Evolutionary conservation across 1,139 yeast species (phyloP).

Genomic region (Fermentozyma sake): DNA sequence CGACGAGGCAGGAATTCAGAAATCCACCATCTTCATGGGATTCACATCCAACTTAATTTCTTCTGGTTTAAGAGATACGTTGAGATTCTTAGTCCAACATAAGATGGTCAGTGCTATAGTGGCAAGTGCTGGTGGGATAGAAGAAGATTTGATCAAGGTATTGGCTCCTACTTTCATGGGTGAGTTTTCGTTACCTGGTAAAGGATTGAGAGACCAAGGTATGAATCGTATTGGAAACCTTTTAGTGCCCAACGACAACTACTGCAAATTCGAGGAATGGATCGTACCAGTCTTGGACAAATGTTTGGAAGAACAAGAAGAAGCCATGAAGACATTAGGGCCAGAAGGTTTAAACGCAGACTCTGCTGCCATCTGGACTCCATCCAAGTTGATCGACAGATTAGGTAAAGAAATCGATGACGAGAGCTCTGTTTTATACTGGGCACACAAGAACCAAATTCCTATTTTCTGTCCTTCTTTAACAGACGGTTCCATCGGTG

Average conservation of each 20-base stretch:
- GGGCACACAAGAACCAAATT: conserved; percentile 96
- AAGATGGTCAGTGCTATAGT: conserved; percentile 94
- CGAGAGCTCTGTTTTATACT: conserved; percentile 89
- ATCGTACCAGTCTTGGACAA: conserved; percentile 87
- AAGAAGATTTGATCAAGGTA: conserved; percentile 93
- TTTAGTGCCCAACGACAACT: conserved; percentile 95
- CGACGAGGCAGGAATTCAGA: conserved; percentile 78
- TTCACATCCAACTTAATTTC: conserved; percentile 96
- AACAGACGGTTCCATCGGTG: conserved; percentile 98
- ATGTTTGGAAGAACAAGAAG: conserved; percentile 86
- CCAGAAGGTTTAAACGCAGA: conserved; percentile 48
- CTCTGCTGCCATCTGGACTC: conserved; percentile 71
- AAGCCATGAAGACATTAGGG: conserved; percentile 54
- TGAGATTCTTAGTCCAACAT: conserved; percentile 84
- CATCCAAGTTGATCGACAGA: conserved; percentile 86
- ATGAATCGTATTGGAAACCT: conserved; percentile 96
- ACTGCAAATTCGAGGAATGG: conserved; percentile 98
- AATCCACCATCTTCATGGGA: conserved; percentile 89
- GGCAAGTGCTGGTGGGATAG: conserved; percentile 96
- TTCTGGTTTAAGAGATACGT: conserved; percentile 88
- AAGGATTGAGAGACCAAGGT: conserved; percentile 84
- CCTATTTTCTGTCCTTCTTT: conserved; percentile 97
- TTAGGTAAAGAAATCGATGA: conserved; percentile 93
- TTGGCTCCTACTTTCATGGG: conserved; percentile 95
- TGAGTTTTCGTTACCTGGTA: conserved; percentile 79